Conservation (phyloP, 305 asterid species). For the Ruellia speciosa region DNA sequence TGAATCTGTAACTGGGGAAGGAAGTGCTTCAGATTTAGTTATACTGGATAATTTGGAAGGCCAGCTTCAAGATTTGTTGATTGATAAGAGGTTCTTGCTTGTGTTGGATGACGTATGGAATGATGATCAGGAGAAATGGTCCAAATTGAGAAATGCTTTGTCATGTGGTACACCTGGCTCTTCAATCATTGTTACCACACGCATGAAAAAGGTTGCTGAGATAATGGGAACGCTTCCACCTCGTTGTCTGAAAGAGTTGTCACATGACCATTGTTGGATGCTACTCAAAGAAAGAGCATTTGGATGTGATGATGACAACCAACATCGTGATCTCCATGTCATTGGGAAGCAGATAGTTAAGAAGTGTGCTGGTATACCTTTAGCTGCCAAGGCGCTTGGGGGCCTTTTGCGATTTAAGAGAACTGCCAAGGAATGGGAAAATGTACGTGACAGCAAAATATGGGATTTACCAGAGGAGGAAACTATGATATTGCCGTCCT, state of each 20-base stretch:
- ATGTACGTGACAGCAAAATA: constrained; percentile 17
- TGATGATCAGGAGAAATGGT: constrained; percentile 4
- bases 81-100: constrained; percentile 15
- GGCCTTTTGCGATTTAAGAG: constrained; percentile 22
- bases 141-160: background rate
- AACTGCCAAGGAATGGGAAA: constrained; percentile 17
- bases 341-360: constrained; percentile 20
- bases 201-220: constrained; percentile 6
- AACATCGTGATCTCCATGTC: background rate
- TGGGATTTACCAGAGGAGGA: constrained; percentile 16
- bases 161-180: constrained; percentile 14
- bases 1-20: constrained; percentile 11
- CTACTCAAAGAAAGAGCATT: constrained; percentile 6
- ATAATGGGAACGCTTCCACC: constrained; percentile 11
- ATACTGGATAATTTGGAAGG: background rate
- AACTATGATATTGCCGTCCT: constrained; percentile 16
- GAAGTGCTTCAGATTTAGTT: background rate
- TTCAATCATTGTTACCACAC: constrained; percentile 14
- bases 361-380: constrained; percentile 26
- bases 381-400: constrained; percentile 25
- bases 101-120: constrained; percentile 24
- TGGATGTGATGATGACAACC: background rate
- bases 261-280: constrained; percentile 18
- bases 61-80: constrained; percentile 2
- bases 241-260: constrained; percentile 5